These are phyloP conservation scores for Penicillium polonicum DNA, from an alignment of 2,329 filamentous ascomycete species.

Conservation along the genomic window DNA sequence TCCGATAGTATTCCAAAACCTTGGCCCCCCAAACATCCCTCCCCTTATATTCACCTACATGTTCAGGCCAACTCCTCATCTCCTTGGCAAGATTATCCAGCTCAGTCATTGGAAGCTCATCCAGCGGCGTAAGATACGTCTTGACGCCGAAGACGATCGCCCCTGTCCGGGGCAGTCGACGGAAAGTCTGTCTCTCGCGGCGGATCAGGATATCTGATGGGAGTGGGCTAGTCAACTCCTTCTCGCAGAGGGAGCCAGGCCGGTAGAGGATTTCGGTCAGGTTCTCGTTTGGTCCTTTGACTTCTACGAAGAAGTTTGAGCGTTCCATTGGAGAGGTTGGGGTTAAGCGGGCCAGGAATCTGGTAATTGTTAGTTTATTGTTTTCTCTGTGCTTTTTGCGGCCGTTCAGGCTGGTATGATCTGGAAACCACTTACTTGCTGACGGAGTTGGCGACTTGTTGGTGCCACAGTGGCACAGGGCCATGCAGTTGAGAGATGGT, in stretches of 20 bases:
- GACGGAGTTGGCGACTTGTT: conserved; percentile 45
- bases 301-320: conserved; percentile 52
- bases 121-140: conserved; percentile 46
- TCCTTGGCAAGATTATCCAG: conserved; percentile 45
- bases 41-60: conserved; percentile 48
- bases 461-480: conserved; percentile 52
- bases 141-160: conserved; percentile 53
- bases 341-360: conserved; percentile 50
- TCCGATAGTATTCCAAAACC: conserved; percentile 39
- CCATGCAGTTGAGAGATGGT: conserved; percentile 49
- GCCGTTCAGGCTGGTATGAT: not conserved
- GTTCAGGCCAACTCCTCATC: conserved; percentile 47
- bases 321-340: conserved; percentile 49
- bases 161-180: conserved; percentile 43
- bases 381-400: not conserved
- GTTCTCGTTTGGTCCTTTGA: conserved; percentile 37
- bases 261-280: conserved; percentile 48
- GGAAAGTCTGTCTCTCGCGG: conserved; percentile 53
- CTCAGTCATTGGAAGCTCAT: conserved; percentile 43
- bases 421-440: conserved; percentile 38
- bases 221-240: conserved; percentile 35
- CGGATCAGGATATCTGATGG: conserved; percentile 48
- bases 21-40: conserved; percentile 44
- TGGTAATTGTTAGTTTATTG: conserved; percentile 15
- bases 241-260: conserved; percentile 40